A percentile compares a stretch with the other conserved stretches of the same genome.
These are phyloP conservation scores for Peronospora destructor DNA, from an alignment of 352 stramenopile genomes.

Conservation along the genomic window DNA sequence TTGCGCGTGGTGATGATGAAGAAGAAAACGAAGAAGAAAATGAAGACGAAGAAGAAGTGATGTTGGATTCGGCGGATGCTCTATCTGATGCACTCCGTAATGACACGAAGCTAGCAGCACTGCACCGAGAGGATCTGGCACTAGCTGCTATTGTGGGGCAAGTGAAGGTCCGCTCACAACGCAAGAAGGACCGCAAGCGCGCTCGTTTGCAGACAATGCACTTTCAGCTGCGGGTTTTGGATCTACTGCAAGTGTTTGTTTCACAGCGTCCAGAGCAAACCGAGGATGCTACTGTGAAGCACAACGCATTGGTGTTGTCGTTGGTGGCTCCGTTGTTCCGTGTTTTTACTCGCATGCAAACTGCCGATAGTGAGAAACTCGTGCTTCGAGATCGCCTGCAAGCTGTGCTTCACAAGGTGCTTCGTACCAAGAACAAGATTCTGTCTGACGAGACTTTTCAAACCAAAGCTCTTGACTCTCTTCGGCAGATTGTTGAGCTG, in stretches of 20 bases:
- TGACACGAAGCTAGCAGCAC: constrained; percentile 52
- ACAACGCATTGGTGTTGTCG: constrained; percentile 33
- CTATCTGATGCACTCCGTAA: constrained; percentile 61
- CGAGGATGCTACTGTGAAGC: constrained; percentile 13
- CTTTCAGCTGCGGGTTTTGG: constrained; percentile 81
- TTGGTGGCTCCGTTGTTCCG: constrained; percentile 63
- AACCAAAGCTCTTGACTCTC: constrained; percentile 26
- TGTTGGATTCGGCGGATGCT: constrained; percentile 48
- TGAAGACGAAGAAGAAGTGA: constrained; percentile 48
- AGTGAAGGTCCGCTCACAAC: constrained; percentile 60
- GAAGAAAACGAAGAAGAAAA: constrained; percentile 34
- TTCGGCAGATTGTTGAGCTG: constrained; percentile 35
- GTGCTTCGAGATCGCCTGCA: constrained; percentile 72
- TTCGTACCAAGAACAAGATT: constrained; percentile 48
- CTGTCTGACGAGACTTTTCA: constrained; percentile 13
- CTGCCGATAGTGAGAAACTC: constrained; percentile 52
- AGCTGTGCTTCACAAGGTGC: constrained; percentile 62
- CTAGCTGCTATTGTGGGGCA: constrained; percentile 75
- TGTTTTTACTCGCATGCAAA: constrained; percentile 44
- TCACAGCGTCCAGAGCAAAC: constrained; percentile 23
- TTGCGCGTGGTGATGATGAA: constrained; percentile 27
- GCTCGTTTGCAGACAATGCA: constrained; percentile 63
- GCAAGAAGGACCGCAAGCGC: constrained; percentile 72
- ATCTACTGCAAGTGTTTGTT: constrained; percentile 71
- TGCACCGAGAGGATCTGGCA: constrained; percentile 74